Base-by-base conservation (phyloP, 306 rosid genomes). In the Arachis stenosperma region DNA sequence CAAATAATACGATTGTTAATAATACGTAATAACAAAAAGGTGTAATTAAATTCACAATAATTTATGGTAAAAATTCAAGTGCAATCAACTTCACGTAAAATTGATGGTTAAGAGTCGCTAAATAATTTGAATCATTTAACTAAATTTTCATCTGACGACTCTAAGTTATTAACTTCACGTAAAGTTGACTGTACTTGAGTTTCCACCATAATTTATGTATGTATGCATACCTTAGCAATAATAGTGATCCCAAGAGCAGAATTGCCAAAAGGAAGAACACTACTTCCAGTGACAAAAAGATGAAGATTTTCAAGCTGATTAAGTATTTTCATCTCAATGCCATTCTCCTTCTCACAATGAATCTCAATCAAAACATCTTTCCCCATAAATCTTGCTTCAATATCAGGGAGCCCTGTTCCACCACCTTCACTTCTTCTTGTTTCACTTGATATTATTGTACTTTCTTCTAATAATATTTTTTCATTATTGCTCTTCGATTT, bases 201-300 rank as follows among this genome's bases (percentile, higher is more conserved):
- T 22, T 22, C 1, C 27, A 22, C 27, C 27, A 1, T 22, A 22
- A 22, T 22, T 22, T 22, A 22, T 22, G 27, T 1, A 22, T 22
- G 10, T 46, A 46, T 5, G 6, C 15, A 13, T 52, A 52, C 86
- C 86, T 78, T 77, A 65, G 80, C 80, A 0, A 71, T 78, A 14
- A 82, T 73, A 57, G 83, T 82, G 27, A 82, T 65, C 77, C 80
- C 77, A 40, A 78, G 65, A 74, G 82, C 27, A 0, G 67, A 78
- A 64, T 78, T 82, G 1, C 86, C 86, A 78, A 82, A 82, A 1
- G 80, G 83, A 67, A 82, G 65, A 36, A 78, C 75, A 59, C 83
- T 74, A 57, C 43, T 78, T 0, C 80, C 42, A 4, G 80, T 82
- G 67, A 78, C 75, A 51, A 3, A 50, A 12, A 82, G 86, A 33